These are phyloP conservation scores for Peterozyma toletana DNA, from an alignment of 805 yeast species.

Conservation along the genomic window DNA sequence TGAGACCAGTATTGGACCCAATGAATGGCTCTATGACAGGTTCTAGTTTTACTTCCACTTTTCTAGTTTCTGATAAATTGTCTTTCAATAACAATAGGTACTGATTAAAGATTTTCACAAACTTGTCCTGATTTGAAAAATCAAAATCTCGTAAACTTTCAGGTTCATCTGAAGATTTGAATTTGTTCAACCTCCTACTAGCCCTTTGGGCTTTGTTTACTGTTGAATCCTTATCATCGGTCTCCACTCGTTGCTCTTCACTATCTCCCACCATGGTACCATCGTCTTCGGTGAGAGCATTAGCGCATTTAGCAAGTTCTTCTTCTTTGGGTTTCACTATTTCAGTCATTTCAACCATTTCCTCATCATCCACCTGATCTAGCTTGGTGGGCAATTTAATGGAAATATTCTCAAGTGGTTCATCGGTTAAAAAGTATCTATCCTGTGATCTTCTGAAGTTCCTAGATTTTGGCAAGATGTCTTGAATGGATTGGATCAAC, in stretches of 20 bases:
- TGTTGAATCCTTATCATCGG: conserved; percentile 8
- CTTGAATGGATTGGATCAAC: conserved; percentile 13
- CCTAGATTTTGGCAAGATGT: conserved; percentile 29
- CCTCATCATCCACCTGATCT: conserved; percentile 9
- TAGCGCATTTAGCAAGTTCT: conserved; percentile 13
- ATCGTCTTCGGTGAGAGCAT: conserved; percentile 12
- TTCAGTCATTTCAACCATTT: conserved; percentile 12
- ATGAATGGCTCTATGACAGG: background rate
- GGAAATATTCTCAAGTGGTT: conserved; percentile 36
- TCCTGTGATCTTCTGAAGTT: conserved; percentile 39
- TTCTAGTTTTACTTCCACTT: background rate
- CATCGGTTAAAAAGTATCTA: conserved; percentile 42
- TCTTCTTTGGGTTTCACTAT: conserved; percentile 9
- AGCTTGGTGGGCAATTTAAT: conserved; percentile 19
- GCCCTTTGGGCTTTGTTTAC: conserved; percentile 24
- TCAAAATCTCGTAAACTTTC: conserved; percentile 5
- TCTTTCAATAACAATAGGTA: background rate
- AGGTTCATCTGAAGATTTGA: conserved; percentile 1
- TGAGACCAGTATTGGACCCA: background rate
- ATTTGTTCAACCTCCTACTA: conserved; percentile 27
- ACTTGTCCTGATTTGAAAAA: conserved; percentile 3
- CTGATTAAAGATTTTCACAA: conserved; percentile 1
- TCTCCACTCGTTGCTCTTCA: background rate
- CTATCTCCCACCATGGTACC: conserved; percentile 5
- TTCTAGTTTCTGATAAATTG: background rate